Evolutionary conservation across 1,139 yeast species (phyloP).

Genomic region (Blastobotrys arbuscula): DNA sequence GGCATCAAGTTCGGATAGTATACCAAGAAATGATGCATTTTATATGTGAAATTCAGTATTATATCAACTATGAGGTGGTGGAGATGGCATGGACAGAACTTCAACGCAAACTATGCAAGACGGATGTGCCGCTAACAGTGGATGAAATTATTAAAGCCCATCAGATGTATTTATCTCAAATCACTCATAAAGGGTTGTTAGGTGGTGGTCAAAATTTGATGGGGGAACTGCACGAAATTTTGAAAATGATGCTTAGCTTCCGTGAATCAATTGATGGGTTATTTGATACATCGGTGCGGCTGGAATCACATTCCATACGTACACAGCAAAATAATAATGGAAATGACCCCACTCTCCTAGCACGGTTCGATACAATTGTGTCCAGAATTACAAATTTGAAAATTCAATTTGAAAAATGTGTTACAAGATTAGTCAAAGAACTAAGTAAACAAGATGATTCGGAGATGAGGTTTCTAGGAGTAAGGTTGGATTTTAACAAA

Average conservation of each 20-base stretch:
- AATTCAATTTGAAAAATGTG: conserved; percentile 22
- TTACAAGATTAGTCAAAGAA: conserved; percentile 26
- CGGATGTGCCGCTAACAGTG: conserved; percentile 27
- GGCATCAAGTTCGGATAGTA: conserved; percentile 30
- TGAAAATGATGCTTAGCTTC: conserved; percentile 30
- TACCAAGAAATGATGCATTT: conserved; percentile 37
- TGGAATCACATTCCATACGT: conserved; percentile 2
- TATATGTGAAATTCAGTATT: conserved; percentile 36
- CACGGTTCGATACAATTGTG: conserved; percentile 14
- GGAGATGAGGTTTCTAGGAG: conserved; percentile 36
- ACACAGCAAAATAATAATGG: conserved; percentile 2
- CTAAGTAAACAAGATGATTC: conserved; percentile 30
- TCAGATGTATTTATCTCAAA: conserved; percentile 30
- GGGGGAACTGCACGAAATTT: conserved; percentile 34
- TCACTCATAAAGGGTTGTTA: conserved; percentile 35
- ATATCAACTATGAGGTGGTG: conserved; percentile 36
- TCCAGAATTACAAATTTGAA: conserved; percentile 17
- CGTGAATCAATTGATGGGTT: conserved; percentile 25
- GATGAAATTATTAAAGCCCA: conserved; percentile 37
- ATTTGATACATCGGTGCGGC: conserved; percentile 20
- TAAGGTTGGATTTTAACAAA: conserved; percentile 36
- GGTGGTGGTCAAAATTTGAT: conserved; percentile 33
- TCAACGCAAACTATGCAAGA: conserved; percentile 25
- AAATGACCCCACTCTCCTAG: neutral
- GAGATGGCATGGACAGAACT: conserved; percentile 37